Evolutionary conservation across 306 rosid species (phyloP).

Genomic region (Vigna hirtella): DNA sequence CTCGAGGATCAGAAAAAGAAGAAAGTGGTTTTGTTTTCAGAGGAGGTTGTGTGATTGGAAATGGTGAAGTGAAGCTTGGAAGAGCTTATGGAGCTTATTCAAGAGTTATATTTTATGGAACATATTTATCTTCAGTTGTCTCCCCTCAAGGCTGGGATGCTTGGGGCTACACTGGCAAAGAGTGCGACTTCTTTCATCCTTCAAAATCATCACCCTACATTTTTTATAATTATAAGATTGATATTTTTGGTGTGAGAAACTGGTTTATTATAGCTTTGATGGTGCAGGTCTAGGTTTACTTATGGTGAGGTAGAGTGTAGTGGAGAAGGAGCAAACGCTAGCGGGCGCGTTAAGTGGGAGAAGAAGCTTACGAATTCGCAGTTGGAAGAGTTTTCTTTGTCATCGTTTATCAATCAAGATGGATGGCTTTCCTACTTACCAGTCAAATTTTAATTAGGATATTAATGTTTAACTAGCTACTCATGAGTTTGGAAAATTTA

Average conservation of each 20-base stretch:
- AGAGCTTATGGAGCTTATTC: constrained; percentile 35
- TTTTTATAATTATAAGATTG: no score
- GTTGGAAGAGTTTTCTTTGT: not conserved
- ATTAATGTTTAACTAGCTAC: no score
- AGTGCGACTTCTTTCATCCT: constrained; percentile 23
- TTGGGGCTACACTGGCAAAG: constrained; percentile 46
- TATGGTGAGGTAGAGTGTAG: not conserved
- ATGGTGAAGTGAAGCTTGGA: constrained; percentile 13
- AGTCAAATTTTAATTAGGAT: no score
- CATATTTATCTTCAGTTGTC: constrained; percentile 29
- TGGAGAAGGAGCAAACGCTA: not conserved
- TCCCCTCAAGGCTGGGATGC: constrained; percentile 54
- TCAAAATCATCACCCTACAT: no score
- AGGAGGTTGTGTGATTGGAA: constrained; percentile 18
- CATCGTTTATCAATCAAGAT: not conserved
- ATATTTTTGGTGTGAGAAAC: no score
- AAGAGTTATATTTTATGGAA: constrained; percentile 29
- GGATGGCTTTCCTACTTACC: not conserved
- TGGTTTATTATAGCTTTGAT: not conserved
- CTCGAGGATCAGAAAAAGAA: not conserved
- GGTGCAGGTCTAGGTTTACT: not conserved
- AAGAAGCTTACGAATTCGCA: not conserved
- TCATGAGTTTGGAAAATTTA: no score
- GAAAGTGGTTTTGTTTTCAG: constrained; percentile 53
- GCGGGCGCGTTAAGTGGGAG: not conserved